Evolutionary conservation across 345 rosid species (phyloP).

Genomic region (Dovyalis caffra): DNA sequence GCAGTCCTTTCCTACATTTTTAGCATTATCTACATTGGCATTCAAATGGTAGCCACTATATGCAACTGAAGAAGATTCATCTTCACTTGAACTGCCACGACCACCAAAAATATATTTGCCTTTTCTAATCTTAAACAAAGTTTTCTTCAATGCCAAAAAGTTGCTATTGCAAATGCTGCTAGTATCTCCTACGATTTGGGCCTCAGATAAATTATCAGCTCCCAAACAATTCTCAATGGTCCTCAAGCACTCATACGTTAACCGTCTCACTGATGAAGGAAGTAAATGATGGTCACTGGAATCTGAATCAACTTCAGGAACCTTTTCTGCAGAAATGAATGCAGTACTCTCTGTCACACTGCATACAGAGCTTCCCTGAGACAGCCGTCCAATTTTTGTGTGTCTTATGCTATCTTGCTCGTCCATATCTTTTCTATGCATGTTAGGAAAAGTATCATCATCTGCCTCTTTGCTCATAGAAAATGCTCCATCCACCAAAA

Average conservation of each 20-base stretch:
- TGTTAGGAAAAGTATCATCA: conserved; percentile 27
- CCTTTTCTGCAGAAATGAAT: conserved; percentile 35
- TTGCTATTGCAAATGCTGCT: conserved; percentile 40
- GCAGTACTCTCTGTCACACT: conserved; percentile 46
- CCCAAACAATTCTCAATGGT: conserved; percentile 67
- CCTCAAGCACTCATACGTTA: conserved; percentile 69
- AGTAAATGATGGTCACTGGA: conserved; percentile 29
- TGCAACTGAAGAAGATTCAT: conserved; percentile 31
- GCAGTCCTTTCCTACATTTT: conserved; percentile 31
- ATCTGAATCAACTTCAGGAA: conserved; percentile 36
- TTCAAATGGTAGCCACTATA: conserved; percentile 28
- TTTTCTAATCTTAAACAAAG: conserved; percentile 46
- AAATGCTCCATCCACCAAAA: conserved; percentile 77
- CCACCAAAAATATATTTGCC: conserved; percentile 56
- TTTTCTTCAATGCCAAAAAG: conserved; percentile 54
- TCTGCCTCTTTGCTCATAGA: conserved; percentile 45
- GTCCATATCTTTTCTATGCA: conserved; percentile 35
- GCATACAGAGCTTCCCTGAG: conserved; percentile 70
- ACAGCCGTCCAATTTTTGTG: conserved; percentile 83
- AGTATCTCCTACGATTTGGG: conserved; percentile 33
- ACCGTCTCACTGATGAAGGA: conserved; percentile 60
- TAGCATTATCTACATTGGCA: conserved; percentile 40
- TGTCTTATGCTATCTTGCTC: conserved; percentile 59
- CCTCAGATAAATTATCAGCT: conserved; percentile 45
- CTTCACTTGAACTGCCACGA: conserved; percentile 51